A percentile compares a stretch with the other conserved stretches of the same genome.
phyloP scores from a whole-genome alignment of 1,139 yeast species.

The Sugiyamaella grinbergsii region DNA sequence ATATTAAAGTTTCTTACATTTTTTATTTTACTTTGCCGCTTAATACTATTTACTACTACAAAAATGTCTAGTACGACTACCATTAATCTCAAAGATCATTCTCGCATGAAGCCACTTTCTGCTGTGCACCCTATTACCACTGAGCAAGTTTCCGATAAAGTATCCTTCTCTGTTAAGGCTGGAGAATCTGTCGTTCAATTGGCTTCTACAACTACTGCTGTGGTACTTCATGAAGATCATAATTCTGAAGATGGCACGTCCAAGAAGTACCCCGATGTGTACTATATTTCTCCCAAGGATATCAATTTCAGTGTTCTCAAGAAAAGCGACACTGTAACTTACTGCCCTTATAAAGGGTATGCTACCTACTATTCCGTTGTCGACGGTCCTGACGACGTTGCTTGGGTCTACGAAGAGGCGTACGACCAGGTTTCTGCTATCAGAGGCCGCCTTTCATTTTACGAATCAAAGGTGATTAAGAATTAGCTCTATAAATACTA shows the following conservation, averaged over 20 bases:
- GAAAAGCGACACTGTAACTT: slow-evolving; percentile 22
- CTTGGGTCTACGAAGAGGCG: slow-evolving; percentile 27
- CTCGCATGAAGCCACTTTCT: slow-evolving; percentile 4
- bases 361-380: slow-evolving; percentile 23
- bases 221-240: slow-evolving; percentile 10
- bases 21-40: not conserved
- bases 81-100: slow-evolving; percentile 3
- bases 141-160: not conserved
- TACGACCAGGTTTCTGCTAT: slow-evolving; percentile 22
- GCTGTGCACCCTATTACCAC: slow-evolving; percentile 12
- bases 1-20: no score
- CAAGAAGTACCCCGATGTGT: slow-evolving; percentile 20
- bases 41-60: not conserved
- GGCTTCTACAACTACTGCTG: slow-evolving; percentile 1
- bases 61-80: slow-evolving; percentile 6
- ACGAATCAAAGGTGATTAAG: slow-evolving; percentile 16
- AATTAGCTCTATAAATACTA: no score
- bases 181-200: not conserved
- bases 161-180: not conserved
- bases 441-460: slow-evolving; percentile 23
- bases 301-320: slow-evolving; percentile 20
- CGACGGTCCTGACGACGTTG: slow-evolving; percentile 24
- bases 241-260: slow-evolving; percentile 1
- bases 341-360: slow-evolving; percentile 27
- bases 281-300: slow-evolving; percentile 22